Conservation (phyloP, 768 basidiomycete species). For the Cubamyces lactineus region DNA sequence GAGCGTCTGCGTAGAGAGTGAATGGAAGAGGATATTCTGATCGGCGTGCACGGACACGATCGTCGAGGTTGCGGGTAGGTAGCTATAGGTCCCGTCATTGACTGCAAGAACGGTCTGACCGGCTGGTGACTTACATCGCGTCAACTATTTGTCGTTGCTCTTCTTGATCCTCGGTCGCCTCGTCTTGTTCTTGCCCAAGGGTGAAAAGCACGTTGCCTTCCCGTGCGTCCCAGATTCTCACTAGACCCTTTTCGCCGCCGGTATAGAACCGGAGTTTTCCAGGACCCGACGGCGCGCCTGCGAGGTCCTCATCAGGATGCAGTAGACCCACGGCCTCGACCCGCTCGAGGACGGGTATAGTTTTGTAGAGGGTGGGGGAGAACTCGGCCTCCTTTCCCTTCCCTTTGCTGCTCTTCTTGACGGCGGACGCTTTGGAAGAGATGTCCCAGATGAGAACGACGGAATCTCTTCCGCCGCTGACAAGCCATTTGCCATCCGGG, state of each 20-base stretch:
- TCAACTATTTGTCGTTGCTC: constrained; percentile 85
- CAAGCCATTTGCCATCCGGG: constrained; percentile 82
- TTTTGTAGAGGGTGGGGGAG: constrained; percentile 68
- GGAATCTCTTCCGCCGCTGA: constrained; percentile 91
- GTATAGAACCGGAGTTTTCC: constrained; percentile 74
- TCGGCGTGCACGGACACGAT: constrained; percentile 90
- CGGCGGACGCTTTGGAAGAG: constrained; percentile 33
- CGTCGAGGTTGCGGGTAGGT: constrained; percentile 62
- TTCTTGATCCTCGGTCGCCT: constrained; percentile 59
- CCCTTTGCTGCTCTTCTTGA: constrained; percentile 39
- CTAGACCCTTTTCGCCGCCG: constrained; percentile 85
- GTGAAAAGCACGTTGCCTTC: constrained; percentile 65
- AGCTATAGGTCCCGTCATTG: constrained; percentile 48
- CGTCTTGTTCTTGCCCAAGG: constrained; percentile 53
- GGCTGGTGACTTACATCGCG: constrained; percentile 64
- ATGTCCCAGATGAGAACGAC: constrained; percentile 95
- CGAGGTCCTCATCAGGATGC: constrained; percentile 50
- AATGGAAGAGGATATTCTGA: constrained; percentile 95
- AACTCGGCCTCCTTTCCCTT: constrained; percentile 54
- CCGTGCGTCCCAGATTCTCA: constrained; percentile 84
- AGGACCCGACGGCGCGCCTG: constrained; percentile 44
- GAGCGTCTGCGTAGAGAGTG: constrained; percentile 63
- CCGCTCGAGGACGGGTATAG: constrained; percentile 82
- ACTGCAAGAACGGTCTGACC: not conserved
- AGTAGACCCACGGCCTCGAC: constrained; percentile 86